phyloP scores from a whole-genome alignment of 345 rosid species.

The Erysimum cheiranthoides region DNA sequence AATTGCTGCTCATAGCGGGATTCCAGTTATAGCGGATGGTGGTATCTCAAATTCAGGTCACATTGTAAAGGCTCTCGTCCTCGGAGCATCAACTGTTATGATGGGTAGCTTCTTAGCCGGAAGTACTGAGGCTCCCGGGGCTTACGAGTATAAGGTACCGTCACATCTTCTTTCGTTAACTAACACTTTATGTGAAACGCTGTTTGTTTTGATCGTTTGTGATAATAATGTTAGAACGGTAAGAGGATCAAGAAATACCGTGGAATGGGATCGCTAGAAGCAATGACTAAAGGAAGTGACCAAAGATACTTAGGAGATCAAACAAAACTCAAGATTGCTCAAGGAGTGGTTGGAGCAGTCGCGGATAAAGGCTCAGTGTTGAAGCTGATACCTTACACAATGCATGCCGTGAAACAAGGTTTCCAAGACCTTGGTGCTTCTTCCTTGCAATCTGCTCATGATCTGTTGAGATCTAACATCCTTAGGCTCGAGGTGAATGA shows the following conservation, averaged over 20 bases:
- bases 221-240: slow-evolving; percentile 57
- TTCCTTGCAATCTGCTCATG: slow-evolving; percentile 76
- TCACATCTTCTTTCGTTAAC: slow-evolving; percentile 19
- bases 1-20: slow-evolving; percentile 67
- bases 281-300: slow-evolving; percentile 97
- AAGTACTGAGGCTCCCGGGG: slow-evolving; percentile 90
- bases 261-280: slow-evolving; percentile 99
- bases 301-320: slow-evolving; percentile 88
- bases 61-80: slow-evolving; percentile 83
- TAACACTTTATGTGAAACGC: background rate
- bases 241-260: slow-evolving; percentile 72
- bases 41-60: slow-evolving; percentile 96
- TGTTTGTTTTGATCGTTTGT: slow-evolving; percentile 11
- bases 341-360: slow-evolving; percentile 97
- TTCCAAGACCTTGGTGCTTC: slow-evolving; percentile 95
- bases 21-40: slow-evolving; percentile 97
- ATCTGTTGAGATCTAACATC: slow-evolving; percentile 69
- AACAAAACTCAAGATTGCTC: slow-evolving; percentile 90
- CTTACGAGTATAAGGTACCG: slow-evolving; percentile 65
- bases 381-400: slow-evolving; percentile 80
- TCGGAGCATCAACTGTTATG: slow-evolving; percentile 98
- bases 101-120: slow-evolving; percentile 98
- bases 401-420: slow-evolving; percentile 99
- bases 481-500: slow-evolving; percentile 79
- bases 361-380: slow-evolving; percentile 94